These are phyloP conservation scores for Moesziomyces sp. DNA, from an alignment of 1,284 basidiomycete species.

Conservation along the genomic window DNA sequence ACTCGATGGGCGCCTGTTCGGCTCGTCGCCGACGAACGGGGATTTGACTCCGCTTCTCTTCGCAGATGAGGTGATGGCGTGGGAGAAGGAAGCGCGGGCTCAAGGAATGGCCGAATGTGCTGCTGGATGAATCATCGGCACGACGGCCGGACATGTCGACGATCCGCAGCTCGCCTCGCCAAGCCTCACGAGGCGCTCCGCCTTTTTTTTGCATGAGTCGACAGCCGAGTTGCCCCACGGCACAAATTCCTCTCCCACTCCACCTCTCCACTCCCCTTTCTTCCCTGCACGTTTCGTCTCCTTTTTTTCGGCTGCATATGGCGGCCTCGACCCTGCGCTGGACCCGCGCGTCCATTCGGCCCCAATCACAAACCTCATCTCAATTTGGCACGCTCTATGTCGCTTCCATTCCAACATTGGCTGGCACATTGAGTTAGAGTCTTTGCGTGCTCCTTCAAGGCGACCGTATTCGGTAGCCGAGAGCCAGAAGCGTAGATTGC, in stretches of 20 bases:
- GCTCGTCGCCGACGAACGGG: too few relatives aligned
- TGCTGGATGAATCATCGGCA: conserved; percentile 1
- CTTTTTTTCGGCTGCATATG: neutral
- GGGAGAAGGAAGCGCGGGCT: neutral
- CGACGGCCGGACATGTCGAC: neutral
- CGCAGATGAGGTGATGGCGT: conserved; percentile 1
- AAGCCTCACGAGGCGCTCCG: neutral
- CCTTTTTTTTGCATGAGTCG: too few relatives aligned
- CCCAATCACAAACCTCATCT: conserved; percentile 6
- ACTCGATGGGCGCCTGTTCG: too few relatives aligned
- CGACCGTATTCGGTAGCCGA: too few relatives aligned
- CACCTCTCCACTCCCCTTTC: neutral
- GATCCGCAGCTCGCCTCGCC: neutral
- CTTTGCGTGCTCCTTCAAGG: too few relatives aligned
- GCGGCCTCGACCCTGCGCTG: conserved; percentile 5
- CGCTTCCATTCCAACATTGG: neutral
- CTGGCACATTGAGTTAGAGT: neutral
- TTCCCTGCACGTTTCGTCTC: neutral
- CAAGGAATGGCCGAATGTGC: neutral
- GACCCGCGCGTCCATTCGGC: conserved; percentile 2
- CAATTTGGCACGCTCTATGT: neutral
- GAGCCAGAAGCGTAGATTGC: too few relatives aligned
- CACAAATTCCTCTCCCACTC: neutral
- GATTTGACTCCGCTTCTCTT: neutral
- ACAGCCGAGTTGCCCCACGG: neutral